Evolutionary conservation across 1,139 yeast genomes (phyloP).

Genomic region (Saccharomyces pastorianus): DNA sequence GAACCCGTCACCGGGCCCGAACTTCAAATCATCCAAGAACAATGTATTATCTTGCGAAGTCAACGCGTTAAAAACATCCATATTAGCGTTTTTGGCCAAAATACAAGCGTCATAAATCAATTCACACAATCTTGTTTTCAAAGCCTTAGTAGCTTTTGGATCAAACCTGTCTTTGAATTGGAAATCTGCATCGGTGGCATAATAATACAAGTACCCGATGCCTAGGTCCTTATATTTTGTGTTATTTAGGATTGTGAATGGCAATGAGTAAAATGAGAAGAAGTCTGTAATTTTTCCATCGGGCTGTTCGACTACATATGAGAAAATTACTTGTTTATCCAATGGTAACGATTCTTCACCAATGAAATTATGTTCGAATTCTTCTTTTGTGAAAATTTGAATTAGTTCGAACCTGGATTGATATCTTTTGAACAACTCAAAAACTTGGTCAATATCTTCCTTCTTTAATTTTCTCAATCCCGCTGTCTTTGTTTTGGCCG

Average conservation of each 20-base stretch:
- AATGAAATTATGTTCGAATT: slow-evolving; percentile 75
- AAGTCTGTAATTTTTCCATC: slow-evolving; percentile 72
- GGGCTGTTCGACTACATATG: slow-evolving; percentile 67
- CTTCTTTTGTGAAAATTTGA: slow-evolving; percentile 63
- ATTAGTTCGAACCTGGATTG: slow-evolving; percentile 64
- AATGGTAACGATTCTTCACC: slow-evolving; percentile 33
- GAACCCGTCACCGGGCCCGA: slow-evolving; percentile 91
- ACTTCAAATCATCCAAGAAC: slow-evolving; percentile 73
- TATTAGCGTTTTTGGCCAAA: slow-evolving; percentile 50
- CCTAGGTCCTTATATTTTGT: slow-evolving; percentile 60
- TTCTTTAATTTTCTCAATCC: slow-evolving; percentile 60
- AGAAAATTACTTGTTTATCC: slow-evolving; percentile 49
- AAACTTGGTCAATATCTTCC: slow-evolving; percentile 60
- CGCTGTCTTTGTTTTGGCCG: slow-evolving; percentile 45
- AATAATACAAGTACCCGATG: slow-evolving; percentile 84
- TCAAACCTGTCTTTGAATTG: slow-evolving; percentile 32
- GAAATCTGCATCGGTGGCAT: slow-evolving; percentile 61
- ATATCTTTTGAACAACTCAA: slow-evolving; percentile 49
- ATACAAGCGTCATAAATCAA: slow-evolving; percentile 72
- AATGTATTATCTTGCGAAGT: slow-evolving; percentile 83
- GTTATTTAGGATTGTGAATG: slow-evolving; percentile 75
- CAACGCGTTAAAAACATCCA: slow-evolving; percentile 90
- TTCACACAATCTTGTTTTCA: slow-evolving; percentile 51
- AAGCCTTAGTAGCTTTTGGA: slow-evolving; percentile 30
- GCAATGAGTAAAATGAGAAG: slow-evolving; percentile 79